Evolutionary conservation across 305 asterid genomes (phyloP), one percentile per base, ranked within the genome.

Genomic region (Coffea humblotiana): DNA sequence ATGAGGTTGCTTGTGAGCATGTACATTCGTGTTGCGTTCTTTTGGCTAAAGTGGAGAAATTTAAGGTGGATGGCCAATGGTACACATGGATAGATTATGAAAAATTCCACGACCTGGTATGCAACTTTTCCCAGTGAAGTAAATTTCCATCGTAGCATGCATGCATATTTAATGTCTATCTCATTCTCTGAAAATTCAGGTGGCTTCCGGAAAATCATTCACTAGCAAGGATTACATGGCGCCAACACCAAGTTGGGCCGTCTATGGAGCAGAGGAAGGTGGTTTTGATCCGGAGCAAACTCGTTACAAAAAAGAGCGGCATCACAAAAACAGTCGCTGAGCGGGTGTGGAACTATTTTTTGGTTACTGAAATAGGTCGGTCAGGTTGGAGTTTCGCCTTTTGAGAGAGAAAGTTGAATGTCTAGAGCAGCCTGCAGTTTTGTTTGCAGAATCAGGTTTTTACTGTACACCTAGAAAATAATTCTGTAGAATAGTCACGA

Each of bases 1-100:
- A 95, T 47, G 97, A 91, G 84, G 94, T 95, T 88, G 97, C 98
- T 65, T 95, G 98, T 78, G 98, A 95, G 88, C 99, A 94, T 35
- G 97, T 84, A 67, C 98, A 94, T 74, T 95, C 98, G 0, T 95
- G 98, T 60, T 95, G 99, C 83, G 97, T 94, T 82, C 98, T 95
- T 82, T 87, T 94, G 83, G 99, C 97, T 13, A 92, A 90, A 85
- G 98, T 91, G 8, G 90, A 91, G 19, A 92, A 91, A 82, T 94
- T 95, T 80, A 95, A 91, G 88, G 86, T 94, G 47, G 43, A 92
- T 32, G 96, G 95, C 51, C 92, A 92, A 85, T 95, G 98, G 99
- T 78, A 84, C 86, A 94, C 98, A 25, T 94, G 99, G 99, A 94
- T 95, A 71, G 97, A 92, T 84, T 95, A 95, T 19, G 96, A 95